phyloP scores from a whole-genome alignment of 2,329 filamentous ascomycete species.

The Chaetomiaceae sp. region DNA sequence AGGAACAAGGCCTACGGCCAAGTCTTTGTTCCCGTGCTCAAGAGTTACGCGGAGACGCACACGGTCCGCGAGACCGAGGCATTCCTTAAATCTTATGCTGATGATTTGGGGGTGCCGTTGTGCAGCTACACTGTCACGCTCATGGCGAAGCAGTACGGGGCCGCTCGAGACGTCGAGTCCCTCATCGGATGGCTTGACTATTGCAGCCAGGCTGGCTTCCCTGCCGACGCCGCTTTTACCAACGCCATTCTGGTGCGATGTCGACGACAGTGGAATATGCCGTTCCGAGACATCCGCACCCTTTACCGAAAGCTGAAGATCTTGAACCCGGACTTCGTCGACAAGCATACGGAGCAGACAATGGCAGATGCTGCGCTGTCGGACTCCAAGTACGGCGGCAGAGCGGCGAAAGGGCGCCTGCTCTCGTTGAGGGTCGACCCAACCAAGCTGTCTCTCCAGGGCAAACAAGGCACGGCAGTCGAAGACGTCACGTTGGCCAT shows the following conservation, averaged over 20 bases:
- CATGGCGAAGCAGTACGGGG: conserved; percentile 39
- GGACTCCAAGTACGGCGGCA: conserved; percentile 22
- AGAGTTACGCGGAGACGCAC: conserved; percentile 35
- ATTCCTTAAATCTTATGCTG: conserved; percentile 34
- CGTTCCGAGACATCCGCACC: conserved; percentile 30
- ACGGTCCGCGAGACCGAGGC: conserved; percentile 35
- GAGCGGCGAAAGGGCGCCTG: conserved; percentile 20
- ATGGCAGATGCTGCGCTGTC: conserved; percentile 33
- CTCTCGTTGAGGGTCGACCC: conserved; percentile 22
- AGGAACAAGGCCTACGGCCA: conserved; percentile 23
- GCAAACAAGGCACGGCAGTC: conserved; percentile 26
- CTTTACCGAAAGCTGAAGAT: conserved; percentile 31
- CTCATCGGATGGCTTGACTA: conserved; percentile 38
- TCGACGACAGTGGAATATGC: conserved; percentile 33
- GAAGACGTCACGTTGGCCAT: conserved; percentile 35
- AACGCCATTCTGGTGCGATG: conserved; percentile 36
- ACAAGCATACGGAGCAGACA: conserved; percentile 36
- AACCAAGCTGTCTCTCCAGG: conserved; percentile 22
- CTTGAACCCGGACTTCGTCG: conserved; percentile 29
- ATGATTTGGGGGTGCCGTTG: conserved; percentile 32
- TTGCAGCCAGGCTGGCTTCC: conserved; percentile 33
- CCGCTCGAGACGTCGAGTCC: conserved; percentile 32
- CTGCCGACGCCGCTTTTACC: conserved; percentile 33
- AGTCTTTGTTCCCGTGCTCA: conserved; percentile 34
- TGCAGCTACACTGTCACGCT: conserved; percentile 35